Evolutionary conservation across 2,329 filamentous ascomycete genomes (phyloP).

Genomic region (Onygenales sp.): DNA sequence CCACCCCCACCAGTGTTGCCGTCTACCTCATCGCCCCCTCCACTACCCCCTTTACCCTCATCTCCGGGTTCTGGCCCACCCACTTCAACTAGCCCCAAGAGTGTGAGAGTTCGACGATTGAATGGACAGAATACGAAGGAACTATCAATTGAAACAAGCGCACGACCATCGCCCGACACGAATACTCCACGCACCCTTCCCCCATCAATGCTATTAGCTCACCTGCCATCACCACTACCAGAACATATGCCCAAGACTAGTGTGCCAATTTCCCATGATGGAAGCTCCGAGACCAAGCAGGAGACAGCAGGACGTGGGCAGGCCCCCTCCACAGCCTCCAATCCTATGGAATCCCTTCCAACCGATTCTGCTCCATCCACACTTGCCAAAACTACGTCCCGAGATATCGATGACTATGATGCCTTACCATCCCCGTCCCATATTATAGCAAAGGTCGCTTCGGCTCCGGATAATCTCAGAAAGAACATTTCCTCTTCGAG

Average conservation of each 20-base stretch:
- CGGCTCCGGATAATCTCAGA: constrained; percentile 38
- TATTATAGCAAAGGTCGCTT: constrained; percentile 29
- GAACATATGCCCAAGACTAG: constrained; percentile 19
- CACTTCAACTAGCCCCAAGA: constrained; percentile 27
- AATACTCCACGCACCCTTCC: constrained; percentile 19
- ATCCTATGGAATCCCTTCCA: neutral
- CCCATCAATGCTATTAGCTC: constrained; percentile 15
- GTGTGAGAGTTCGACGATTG: constrained; percentile 65
- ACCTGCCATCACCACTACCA: constrained; percentile 20
- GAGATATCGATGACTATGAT: constrained; percentile 31
- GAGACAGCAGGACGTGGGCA: neutral
- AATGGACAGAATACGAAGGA: constrained; percentile 74
- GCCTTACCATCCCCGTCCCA: constrained; percentile 25
- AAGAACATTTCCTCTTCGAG: constrained; percentile 66
- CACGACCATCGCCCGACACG: constrained; percentile 15
- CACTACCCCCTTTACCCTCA: constrained; percentile 14
- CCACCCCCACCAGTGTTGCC: constrained; percentile 38
- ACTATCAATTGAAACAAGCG: constrained; percentile 75
- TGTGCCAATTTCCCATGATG: constrained; percentile 10
- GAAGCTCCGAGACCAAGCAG: neutral
- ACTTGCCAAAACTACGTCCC: constrained; percentile 26
- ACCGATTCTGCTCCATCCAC: neutral
- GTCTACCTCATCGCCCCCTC: constrained; percentile 10
- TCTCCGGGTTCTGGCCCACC: constrained; percentile 18
- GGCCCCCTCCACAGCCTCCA: neutral